Evolutionary conservation across 164 flowering plant species (phyloP).

Genomic region (Piper longum): DNA sequence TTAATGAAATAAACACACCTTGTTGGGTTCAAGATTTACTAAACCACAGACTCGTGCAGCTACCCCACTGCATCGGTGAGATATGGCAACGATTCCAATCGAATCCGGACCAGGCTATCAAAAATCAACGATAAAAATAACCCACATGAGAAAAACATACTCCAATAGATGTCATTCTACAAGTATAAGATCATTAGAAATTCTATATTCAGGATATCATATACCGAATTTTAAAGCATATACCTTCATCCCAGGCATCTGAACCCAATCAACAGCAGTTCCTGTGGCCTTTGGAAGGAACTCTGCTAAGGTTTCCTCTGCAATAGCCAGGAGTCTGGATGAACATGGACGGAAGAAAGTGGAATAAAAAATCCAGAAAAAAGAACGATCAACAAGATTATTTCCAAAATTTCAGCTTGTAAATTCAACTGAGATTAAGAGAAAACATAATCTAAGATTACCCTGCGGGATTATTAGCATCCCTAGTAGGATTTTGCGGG

Average conservation of each 20-base stretch:
- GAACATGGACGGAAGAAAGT: slow-evolving; percentile 2
- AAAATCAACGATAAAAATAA: neutral
- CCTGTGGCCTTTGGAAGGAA: slow-evolving; percentile 88
- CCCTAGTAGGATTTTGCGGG: slow-evolving; percentile 54
- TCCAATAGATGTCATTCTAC: neutral
- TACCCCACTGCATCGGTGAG: slow-evolving; percentile 72
- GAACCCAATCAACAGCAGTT: slow-evolving; percentile 92
- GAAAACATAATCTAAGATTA: slow-evolving; percentile 6
- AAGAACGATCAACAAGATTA: neutral
- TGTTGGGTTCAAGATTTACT: slow-evolving; percentile 65
- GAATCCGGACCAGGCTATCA: slow-evolving; percentile 89
- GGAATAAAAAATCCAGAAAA: neutral
- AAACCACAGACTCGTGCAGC: slow-evolving; percentile 87
- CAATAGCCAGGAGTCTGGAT: slow-evolving; percentile 58
- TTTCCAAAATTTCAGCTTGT: neutral
- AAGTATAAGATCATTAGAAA: too few species aligned
- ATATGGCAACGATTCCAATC: slow-evolving; percentile 74
- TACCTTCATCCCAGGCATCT: slow-evolving; percentile 95
- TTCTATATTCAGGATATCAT: too few species aligned
- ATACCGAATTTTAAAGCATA: neutral
- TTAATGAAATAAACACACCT: slow-evolving; percentile 22
- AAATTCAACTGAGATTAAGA: neutral
- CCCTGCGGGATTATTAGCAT: slow-evolving; percentile 78
- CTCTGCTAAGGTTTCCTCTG: slow-evolving; percentile 81
- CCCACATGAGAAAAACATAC: neutral